Evolutionary conservation across 768 basidiomycete species (phyloP).

Genomic region (Amanita pallidorosea): DNA sequence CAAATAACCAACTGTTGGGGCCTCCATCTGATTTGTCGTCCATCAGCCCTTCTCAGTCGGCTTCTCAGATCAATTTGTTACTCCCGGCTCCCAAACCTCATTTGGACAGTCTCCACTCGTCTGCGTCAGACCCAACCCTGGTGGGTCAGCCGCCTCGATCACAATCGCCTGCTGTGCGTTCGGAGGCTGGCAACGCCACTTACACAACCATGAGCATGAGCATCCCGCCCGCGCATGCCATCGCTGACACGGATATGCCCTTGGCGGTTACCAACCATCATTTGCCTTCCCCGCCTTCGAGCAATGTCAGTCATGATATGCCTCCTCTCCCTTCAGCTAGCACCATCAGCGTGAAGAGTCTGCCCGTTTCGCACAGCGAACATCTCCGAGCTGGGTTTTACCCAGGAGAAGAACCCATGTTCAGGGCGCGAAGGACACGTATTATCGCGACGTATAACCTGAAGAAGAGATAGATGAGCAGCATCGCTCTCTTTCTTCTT

Average conservation of each 20-base stretch:
- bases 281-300: constrained; percentile 4
- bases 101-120: background rate
- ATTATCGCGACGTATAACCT: constrained; percentile 21
- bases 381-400: background rate
- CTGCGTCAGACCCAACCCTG: background rate
- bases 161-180: background rate
- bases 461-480: constrained; percentile 20
- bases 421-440: constrained; percentile 11
- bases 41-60: constrained; percentile 67
- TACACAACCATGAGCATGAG: constrained; percentile 11
- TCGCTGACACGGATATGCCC: constrained; percentile 25
- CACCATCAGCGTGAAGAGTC: constrained; percentile 4
- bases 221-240: constrained; percentile 45
- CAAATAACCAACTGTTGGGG: constrained; percentile 12
- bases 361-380: constrained; percentile 2
- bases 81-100: background rate
- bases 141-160: constrained; percentile 2
- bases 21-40: constrained; percentile 49
- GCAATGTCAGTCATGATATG: constrained; percentile 1
- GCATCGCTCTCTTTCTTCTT: background rate
- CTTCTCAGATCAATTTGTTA: constrained; percentile 40
- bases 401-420: background rate
- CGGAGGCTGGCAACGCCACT: background rate
- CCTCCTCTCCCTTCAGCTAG: background rate
- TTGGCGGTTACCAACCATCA: constrained; percentile 9